These are phyloP conservation scores for Magnaporthiopsis poae DNA, from an alignment of 2,329 filamentous ascomycete species.

Conservation along the genomic window DNA sequence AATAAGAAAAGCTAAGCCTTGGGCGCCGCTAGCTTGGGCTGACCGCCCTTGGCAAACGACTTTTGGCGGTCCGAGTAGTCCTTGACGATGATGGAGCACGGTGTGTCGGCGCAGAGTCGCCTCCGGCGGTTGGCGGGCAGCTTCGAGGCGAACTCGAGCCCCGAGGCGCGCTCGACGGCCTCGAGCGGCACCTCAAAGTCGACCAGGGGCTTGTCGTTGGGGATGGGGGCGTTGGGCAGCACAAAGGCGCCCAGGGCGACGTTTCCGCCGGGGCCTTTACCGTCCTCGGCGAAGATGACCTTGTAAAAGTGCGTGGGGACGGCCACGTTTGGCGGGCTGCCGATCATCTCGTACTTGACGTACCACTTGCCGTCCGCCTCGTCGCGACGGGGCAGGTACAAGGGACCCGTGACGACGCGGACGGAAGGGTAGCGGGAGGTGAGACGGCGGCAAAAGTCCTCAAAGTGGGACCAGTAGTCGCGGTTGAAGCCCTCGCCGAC, in stretches of 20 bases:
- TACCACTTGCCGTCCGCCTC: constrained; percentile 80
- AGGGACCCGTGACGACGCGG: constrained; percentile 80
- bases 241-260: constrained; percentile 92
- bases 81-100: constrained; percentile 71
- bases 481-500: constrained; percentile 97
- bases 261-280: constrained; percentile 49
- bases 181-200: constrained; percentile 95
- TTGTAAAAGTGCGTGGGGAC: constrained; percentile 99
- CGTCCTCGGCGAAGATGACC: constrained; percentile 92
- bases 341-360: constrained; percentile 91
- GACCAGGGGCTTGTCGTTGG: constrained; percentile 73
- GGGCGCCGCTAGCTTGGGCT: constrained; percentile 1
- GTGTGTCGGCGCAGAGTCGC: constrained; percentile 76
- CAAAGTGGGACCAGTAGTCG: constrained; percentile 98
- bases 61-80: constrained; percentile 61
- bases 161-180: constrained; percentile 81
- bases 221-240: constrained; percentile 79
- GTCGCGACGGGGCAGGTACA: constrained; percentile 83
- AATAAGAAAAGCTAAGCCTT: neutral
- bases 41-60: constrained; percentile 37
- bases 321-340: constrained; percentile 81
- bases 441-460: constrained; percentile 86
- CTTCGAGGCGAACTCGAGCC: constrained; percentile 79
- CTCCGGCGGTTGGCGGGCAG: constrained; percentile 64
- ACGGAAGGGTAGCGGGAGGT: constrained; percentile 75